Conservation (phyloP, 2,329 filamentous ascomycete species). For the Ophioceras dolichostomum region DNA sequence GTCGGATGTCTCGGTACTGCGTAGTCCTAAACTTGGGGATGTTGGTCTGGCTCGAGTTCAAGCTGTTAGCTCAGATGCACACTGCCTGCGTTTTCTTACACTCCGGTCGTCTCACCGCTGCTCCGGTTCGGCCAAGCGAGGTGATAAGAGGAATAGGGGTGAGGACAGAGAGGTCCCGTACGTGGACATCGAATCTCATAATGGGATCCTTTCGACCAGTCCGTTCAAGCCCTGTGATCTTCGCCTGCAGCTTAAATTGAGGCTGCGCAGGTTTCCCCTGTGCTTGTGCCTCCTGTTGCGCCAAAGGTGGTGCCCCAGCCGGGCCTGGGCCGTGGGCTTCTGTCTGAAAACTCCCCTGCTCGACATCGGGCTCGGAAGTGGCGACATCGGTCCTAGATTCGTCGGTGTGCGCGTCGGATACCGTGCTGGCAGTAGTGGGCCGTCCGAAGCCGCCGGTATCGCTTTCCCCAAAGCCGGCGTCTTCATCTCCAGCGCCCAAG, state of each 20-base stretch:
- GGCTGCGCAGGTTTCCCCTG: conserved; percentile 35
- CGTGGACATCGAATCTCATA: conserved; percentile 89
- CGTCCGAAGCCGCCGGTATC: conserved; percentile 19
- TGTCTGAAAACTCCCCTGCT: conserved; percentile 8
- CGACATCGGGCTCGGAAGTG: conserved; percentile 6
- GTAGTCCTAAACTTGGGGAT: conserved; percentile 96
- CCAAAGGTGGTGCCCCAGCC: conserved; percentile 14
- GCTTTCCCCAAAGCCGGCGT: conserved; percentile 12
- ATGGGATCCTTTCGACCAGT: conserved; percentile 94
- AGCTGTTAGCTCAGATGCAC: neutral
- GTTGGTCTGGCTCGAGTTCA: conserved; percentile 58
- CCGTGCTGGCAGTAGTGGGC: conserved; percentile 19
- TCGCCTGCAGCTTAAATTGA: conserved; percentile 79
- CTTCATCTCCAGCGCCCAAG: conserved; percentile 15
- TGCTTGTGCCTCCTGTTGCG: conserved; percentile 9
- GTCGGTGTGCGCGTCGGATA: conserved; percentile 26
- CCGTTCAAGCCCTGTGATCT: conserved; percentile 86
- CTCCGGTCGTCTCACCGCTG: neutral
- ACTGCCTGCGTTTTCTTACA: neutral
- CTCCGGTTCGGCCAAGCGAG: no score
- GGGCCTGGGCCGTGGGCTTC: conserved; percentile 14
- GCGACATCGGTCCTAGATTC: conserved; percentile 15
- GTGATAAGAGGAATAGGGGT: neutral
- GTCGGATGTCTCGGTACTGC: conserved; percentile 93
- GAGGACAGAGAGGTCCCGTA: conserved; percentile 31